Evolutionary conservation across 768 basidiomycete genomes (phyloP), one percentile per base, ranked within the genome.

Genomic region (Amylocystis lapponica): DNA sequence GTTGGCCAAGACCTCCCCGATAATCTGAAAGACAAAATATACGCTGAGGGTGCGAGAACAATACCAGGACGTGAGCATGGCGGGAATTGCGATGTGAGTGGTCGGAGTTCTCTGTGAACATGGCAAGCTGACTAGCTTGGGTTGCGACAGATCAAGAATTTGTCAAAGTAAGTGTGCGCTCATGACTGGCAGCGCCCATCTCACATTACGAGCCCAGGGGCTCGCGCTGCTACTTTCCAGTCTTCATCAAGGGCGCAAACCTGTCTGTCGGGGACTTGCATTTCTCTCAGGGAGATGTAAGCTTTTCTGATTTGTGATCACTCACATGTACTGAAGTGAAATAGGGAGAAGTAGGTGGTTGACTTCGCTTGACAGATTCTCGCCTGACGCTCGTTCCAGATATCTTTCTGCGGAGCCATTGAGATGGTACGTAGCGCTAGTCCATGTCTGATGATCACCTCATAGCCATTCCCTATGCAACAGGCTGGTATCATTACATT

Each of bases 1-100:
- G 75, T 88, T 11, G 86, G 86, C 3, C 82, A 86, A 55, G 79
- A 82, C 30, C 49, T 86, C 3, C 51, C 63, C 10, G 54, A 62
- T 1, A 66, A 72, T 3, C 56, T 81, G 2, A 55, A 58, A 37
- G 66, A 69, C 47, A 81, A 74, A 67, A 76, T 89, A 43, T 66
- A 67, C 10, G 56, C 52, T 23, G 83, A 89, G 49, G 86, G 86
- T 17, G 84, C 85, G 29, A 69, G 86, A 48, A 87, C 86, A 0
- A 68, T 85, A 32, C 86, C 86, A 6, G 83, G 81, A 12, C 60
- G 86, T n/a, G 85, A 89, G 57, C 83, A 87, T 58, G 85, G 86
- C 14, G 86, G 86, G 22, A 84, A 85, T 46, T 84, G 82, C 54
- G 82, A 85, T 63, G 83, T 76, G 53, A 45, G 70, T 68, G 48